Evolutionary conservation across 768 basidiomycete genomes (phyloP), one percentile per base, ranked within the genome.

Genomic region (Nevesoporus exiguus): DNA sequence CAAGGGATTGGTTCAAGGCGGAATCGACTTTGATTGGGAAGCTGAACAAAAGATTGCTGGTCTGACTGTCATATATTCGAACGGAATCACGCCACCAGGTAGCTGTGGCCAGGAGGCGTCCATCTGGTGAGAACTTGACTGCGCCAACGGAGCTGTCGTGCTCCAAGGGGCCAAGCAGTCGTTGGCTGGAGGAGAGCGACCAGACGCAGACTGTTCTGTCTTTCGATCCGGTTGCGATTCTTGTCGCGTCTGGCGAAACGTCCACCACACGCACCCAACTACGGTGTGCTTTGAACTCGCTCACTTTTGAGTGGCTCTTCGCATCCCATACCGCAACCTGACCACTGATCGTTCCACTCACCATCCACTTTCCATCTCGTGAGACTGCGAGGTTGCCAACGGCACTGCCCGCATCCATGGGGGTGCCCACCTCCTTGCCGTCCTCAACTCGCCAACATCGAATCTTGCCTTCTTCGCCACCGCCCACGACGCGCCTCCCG

Each of bases 201-300:
- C 49, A 49, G 30, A 49, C 19, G 19, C 25, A 40, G 17, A 39
- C 27, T 1, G 37, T 29, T 22, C 24, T 37, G 34, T 48, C 47
- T 6, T 48, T 27, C 10, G 47, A 48, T n/a, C 47, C 47, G 15
- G 34, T 49, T 5, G 36, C 48, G 25, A 49, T 49, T 29, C 37
- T 49, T 27, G 48, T 49, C 36, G 37, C 37, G 19, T 49, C 48
- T 14, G 48, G 37, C 1, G 48, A 49, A 27, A 49, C n/a, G n/a
- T 49, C 48, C 27, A 49, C 48, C 25, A 40, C 48, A 3, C 48
- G 48, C 13, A 49, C 48, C 48, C 48, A 49, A 30, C 25, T 29
- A 5, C 17, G 7, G 27, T 44, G 43, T 19, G 43, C 43, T n/a
- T 14, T 8, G 27, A 44, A 44, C 43, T 44, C 43, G 43, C 27